Evolutionary conservation across 257 asterid genomes (phyloP), one percentile per base, ranked within the genome.

Genomic region (Petunia secreta): DNA sequence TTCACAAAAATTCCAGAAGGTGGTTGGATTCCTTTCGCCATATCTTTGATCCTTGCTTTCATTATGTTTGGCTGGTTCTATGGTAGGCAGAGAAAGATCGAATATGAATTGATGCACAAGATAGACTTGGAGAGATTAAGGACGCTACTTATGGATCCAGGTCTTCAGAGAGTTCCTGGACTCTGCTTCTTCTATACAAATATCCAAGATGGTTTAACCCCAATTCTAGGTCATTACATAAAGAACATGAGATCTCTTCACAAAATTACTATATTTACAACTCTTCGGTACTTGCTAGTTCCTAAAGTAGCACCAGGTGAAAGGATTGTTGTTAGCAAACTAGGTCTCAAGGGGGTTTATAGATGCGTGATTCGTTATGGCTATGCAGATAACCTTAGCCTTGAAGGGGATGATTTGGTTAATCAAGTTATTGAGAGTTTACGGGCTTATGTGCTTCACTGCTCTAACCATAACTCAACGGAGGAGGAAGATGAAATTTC

Each of bases 1-100:
- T 81, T 90, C 14, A 88, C 84, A 82, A 93, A 93, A 83, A 82
- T 93, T 83, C 93, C 95, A 76, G 95, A 91, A 76, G 94, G 98
- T 8, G 98, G 92, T 48, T 91, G 97, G 97, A 94, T 89, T 11
- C 94, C 97, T 2, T 93, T 91, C 63, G 92, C 92, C 10, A 90
- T 90, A 63, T 90, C 95, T 0, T 87, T 84, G 2, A 13, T 93
- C 83, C 87, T 90, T 83, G 63, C 88, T 75, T 82, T 83, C 0
- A 64, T 88, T 75, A 91, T 93, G 95, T 52, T 90, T 9, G 87
- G 93, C 2, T 91, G 97, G 98, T 82, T 90, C 2, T 90, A 87
- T 5, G 97, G 95, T 3, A 79, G 93, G 80, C 87, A 89, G 50
- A 90, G 85, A 67, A 91, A 90, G 66, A 77, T 83, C 0, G 64